Evolutionary conservation across 768 basidiomycete species (phyloP).

Genomic region (Naematelia encephala): DNA sequence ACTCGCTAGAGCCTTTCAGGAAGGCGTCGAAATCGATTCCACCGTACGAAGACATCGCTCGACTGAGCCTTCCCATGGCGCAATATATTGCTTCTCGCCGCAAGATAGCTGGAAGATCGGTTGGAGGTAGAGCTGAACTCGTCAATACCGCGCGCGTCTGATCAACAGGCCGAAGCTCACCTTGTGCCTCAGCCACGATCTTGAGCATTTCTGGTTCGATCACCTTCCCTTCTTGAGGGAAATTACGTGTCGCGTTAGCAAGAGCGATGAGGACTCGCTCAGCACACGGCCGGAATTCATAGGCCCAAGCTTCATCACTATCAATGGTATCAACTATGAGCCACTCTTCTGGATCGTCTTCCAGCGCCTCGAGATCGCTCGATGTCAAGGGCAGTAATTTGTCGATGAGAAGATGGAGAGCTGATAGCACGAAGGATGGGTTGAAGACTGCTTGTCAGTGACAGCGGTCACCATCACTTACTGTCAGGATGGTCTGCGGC

Average conservation of each 20-base stretch:
- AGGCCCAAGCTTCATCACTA: slow-evolving; percentile 90
- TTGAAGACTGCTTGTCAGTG: slow-evolving; percentile 36
- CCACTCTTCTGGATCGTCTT: slow-evolving; percentile 91
- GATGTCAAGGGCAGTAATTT: slow-evolving; percentile 80
- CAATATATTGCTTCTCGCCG: slow-evolving; percentile 46
- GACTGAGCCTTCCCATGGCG: slow-evolving; percentile 41
- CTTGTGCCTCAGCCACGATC: slow-evolving; percentile 31
- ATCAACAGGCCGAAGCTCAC: slow-evolving; percentile 14
- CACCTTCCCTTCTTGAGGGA: slow-evolving; percentile 33
- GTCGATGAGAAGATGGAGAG: slow-evolving; percentile 64
- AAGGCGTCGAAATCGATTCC: slow-evolving; percentile 39
- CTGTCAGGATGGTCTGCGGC: slow-evolving; percentile 40
- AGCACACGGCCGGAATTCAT: slow-evolving; percentile 87
- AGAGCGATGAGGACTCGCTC: slow-evolving; percentile 81
- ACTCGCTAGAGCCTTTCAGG: slow-evolving; percentile 19
- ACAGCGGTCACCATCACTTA: slow-evolving; percentile 16
- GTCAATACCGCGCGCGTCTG: slow-evolving; percentile 5
- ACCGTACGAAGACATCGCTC: slow-evolving; percentile 31
- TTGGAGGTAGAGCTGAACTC: slow-evolving; percentile 22
- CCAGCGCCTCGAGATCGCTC: slow-evolving; percentile 76
- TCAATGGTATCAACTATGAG: slow-evolving; percentile 69
- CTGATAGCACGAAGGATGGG: slow-evolving; percentile 40
- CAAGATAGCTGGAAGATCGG: slow-evolving; percentile 33
- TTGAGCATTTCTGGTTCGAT: slow-evolving; percentile 43
- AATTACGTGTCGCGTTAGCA: slow-evolving; percentile 40